phyloP scores from a whole-genome alignment of 768 basidiomycete species.

The Tricholoma furcatifolium region DNA sequence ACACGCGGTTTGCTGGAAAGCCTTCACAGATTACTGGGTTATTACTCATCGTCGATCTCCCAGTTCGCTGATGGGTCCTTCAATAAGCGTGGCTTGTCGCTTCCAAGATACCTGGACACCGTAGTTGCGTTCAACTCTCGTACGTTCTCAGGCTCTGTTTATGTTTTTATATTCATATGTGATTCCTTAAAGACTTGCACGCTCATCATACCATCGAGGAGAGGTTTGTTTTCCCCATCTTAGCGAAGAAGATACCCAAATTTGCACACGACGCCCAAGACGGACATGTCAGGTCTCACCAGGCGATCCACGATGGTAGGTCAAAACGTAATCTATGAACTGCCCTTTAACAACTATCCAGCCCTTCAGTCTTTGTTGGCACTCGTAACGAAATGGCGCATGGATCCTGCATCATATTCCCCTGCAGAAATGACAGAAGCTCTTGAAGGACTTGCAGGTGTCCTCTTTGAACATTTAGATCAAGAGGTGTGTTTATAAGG shows the following conservation, averaged over 20 bases:
- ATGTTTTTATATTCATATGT: neutral
- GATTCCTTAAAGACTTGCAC: conserved; percentile 39
- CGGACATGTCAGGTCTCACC: conserved; percentile 48
- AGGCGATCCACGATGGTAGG: conserved; percentile 52
- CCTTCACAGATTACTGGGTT: neutral
- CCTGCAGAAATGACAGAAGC: conserved; percentile 48
- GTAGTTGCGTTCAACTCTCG: conserved; percentile 39
- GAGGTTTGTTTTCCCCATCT: conserved; percentile 46
- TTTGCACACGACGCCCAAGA: conserved; percentile 40
- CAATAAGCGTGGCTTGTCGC: conserved; percentile 39
- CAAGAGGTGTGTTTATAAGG: conserved; percentile 40
- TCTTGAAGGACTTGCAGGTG: conserved; percentile 46
- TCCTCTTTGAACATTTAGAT: conserved; percentile 52
- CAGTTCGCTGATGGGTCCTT: conserved; percentile 49
- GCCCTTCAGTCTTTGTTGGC: conserved; percentile 43
- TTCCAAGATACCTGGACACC: conserved; percentile 39
- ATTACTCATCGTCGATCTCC: neutral
- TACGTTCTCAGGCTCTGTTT: conserved; percentile 18
- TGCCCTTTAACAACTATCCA: conserved; percentile 10
- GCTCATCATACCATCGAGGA: conserved; percentile 59
- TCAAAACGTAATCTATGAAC: neutral
- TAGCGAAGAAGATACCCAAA: conserved; percentile 48
- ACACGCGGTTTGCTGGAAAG: conserved; percentile 3
- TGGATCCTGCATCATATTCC: conserved; percentile 45
- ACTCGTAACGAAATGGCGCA: conserved; percentile 41